Percentiles rank a stretch among this genome's conserved stretches.
phyloP scores from a whole-genome alignment of 495 filamentous ascomycete genomes.

The Trichoderma reesei region DNA sequence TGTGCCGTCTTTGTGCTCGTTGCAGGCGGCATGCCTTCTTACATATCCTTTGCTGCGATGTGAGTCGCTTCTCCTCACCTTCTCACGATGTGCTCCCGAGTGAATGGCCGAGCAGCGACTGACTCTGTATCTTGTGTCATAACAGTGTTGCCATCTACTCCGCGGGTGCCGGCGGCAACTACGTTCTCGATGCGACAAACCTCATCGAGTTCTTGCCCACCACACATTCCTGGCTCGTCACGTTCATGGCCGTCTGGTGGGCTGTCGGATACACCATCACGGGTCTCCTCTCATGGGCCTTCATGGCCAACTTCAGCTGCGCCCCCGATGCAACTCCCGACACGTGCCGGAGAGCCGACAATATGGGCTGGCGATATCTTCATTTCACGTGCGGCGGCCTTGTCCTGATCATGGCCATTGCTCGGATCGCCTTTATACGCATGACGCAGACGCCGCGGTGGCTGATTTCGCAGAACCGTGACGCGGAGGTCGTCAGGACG shows the following conservation, averaged over 20 bases:
- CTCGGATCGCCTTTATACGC: constrained; percentile 20
- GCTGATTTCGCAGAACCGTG: constrained; percentile 24
- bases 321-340: constrained; percentile 16
- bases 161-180: constrained; percentile 16
- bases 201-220: constrained; percentile 23
- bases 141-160: constrained; percentile 29
- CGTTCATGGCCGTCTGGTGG: constrained; percentile 30
- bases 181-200: constrained; percentile 29
- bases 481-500: constrained; percentile 19
- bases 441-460: constrained; percentile 26
- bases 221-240: constrained; percentile 27
- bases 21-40: constrained; percentile 18
- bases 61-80: neutral
- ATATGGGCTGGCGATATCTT: constrained; percentile 30
- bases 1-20: constrained; percentile 27
- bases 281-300: constrained; percentile 34
- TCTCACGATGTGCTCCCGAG: neutral
- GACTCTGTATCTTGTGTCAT: neutral
- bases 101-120: neutral
- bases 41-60: constrained; percentile 27
- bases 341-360: constrained; percentile 17
- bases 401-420: constrained; percentile 20
- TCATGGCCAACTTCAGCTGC: constrained; percentile 31
- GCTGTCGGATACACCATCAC: constrained; percentile 28
- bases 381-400: constrained; percentile 24